Conservation (phyloP, 2,329 filamentous ascomycete genomes). For the Didymella keratinophila region DNA sequence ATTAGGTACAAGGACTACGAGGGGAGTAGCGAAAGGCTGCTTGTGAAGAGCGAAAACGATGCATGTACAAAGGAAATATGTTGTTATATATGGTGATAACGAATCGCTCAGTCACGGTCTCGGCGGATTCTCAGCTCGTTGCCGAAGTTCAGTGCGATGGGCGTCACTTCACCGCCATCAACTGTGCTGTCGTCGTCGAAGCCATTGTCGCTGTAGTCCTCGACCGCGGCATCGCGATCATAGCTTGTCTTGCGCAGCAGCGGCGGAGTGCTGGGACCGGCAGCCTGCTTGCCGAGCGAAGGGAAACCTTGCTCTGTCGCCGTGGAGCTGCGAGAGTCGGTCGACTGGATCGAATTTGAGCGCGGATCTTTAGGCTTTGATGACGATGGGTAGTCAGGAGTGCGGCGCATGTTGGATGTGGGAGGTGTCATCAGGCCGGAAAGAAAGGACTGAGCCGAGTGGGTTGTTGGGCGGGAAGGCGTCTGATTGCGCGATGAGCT, state of each 20-base stretch:
- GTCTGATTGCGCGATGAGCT: constrained; percentile 43
- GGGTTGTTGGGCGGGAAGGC: constrained; percentile 51
- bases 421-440: constrained; percentile 91
- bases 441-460: constrained; percentile 67
- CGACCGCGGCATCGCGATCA: constrained; percentile 66
- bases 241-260: constrained; percentile 64
- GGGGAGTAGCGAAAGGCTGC: constrained; percentile 11
- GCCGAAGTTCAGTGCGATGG: constrained; percentile 46
- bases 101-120: constrained; percentile 13
- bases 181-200: constrained; percentile 61
- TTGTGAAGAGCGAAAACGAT: constrained; percentile 16
- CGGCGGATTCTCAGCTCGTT: constrained; percentile 32
- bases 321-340: constrained; percentile 35
- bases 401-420: constrained; percentile 73
- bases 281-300: constrained; percentile 36
- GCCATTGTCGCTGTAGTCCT: constrained; percentile 56
- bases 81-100: not conserved
- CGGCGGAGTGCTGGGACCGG: constrained; percentile 58
- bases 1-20: constrained; percentile 25
- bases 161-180: constrained; percentile 49
- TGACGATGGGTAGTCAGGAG: constrained; percentile 57
- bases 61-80: constrained; percentile 19
- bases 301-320: constrained; percentile 45
- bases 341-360: constrained; percentile 30
- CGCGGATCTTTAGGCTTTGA: constrained; percentile 36